These are phyloP conservation scores for Sherardia arvensis DNA, from an alignment of 257 asterid genomes.

Conservation along the genomic window DNA sequence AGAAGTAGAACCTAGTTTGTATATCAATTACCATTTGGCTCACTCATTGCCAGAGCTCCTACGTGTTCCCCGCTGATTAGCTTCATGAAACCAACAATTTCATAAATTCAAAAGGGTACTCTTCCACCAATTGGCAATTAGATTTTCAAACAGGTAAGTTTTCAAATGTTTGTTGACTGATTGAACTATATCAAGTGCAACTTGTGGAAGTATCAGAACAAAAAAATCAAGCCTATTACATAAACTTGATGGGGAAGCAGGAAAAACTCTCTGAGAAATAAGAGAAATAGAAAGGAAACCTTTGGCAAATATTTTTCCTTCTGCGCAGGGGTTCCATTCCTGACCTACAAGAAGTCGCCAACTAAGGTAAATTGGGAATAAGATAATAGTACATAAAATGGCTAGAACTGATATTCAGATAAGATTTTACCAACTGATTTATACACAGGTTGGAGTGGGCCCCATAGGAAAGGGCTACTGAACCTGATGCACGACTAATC, in stretches of 20 bases:
- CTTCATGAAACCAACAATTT: constrained; percentile 44
- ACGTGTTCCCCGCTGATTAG: constrained; percentile 89
- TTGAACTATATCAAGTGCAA: not conserved
- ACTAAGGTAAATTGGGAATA: constrained; percentile 11
- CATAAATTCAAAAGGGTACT: constrained; percentile 4
- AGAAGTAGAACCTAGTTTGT: constrained; percentile 8
- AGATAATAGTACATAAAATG: not conserved
- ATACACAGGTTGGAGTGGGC: constrained; percentile 95
- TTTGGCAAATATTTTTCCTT: constrained; percentile 87
- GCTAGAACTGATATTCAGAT: constrained; percentile 15
- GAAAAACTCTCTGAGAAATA: constrained; percentile 3
- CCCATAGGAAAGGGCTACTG: constrained; percentile 96
- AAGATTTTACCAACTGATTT: constrained; percentile 75
- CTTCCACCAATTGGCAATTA: not conserved
- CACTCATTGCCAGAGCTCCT: constrained; percentile 99
- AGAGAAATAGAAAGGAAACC: constrained; percentile 39
- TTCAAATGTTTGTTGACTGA: not conserved
- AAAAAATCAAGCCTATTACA: not conserved
- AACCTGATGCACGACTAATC: constrained; percentile 94
- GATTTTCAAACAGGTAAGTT: not conserved
- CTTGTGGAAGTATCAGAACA: constrained; percentile 3
- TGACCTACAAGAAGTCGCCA: constrained; percentile 50
- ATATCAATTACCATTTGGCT: constrained; percentile 71
- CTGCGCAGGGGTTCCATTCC: constrained; percentile 85
- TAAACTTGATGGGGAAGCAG: not conserved